Evolutionary conservation across 2,329 filamentous ascomycete species (phyloP).

Genomic region (Coniosporium tulheliwenetii): DNA sequence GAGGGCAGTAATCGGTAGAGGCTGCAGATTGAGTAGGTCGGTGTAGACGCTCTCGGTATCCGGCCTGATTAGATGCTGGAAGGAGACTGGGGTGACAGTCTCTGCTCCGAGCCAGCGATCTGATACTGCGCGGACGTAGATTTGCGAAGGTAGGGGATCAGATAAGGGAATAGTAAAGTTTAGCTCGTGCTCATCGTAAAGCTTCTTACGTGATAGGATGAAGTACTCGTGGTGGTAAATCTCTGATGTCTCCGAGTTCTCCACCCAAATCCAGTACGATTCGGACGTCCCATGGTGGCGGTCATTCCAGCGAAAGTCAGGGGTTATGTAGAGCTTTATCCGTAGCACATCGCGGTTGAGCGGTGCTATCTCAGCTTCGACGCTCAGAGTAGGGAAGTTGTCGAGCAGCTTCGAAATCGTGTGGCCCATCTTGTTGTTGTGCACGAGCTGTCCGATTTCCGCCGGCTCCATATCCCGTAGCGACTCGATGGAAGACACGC

Average conservation of each 20-base stretch:
- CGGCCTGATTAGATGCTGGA: constrained; percentile 91
- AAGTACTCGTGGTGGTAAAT: constrained; percentile 98
- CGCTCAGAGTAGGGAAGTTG: constrained; percentile 80
- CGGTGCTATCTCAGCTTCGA: constrained; percentile 90
- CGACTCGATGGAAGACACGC: constrained; percentile 57
- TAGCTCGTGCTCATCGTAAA: constrained; percentile 91
- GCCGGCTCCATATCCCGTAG: constrained; percentile 85
- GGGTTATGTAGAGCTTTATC: constrained; percentile 73
- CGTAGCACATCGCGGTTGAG: constrained; percentile 86
- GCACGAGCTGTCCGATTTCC: constrained; percentile 81
- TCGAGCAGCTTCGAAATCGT: constrained; percentile 68
- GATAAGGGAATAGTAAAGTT: constrained; percentile 94
- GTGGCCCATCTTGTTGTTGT: constrained; percentile 76
- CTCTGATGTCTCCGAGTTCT: constrained; percentile 93
- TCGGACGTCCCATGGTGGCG: constrained; percentile 86
- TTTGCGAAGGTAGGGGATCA: constrained; percentile 85
- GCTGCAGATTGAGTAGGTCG: constrained; percentile 80
- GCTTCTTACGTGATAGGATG: constrained; percentile 75
- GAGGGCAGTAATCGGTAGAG: constrained; percentile 69
- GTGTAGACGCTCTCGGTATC: constrained; percentile 98
- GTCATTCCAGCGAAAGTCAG: constrained; percentile 92
- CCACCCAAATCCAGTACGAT: constrained; percentile 97
- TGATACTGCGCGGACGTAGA: constrained; percentile 87
- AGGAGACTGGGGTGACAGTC: constrained; percentile 87
- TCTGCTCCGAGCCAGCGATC: constrained; percentile 95